phyloP scores from a whole-genome alignment of 2,329 filamentous ascomycete species.

The Fusarium sublunatum region DNA sequence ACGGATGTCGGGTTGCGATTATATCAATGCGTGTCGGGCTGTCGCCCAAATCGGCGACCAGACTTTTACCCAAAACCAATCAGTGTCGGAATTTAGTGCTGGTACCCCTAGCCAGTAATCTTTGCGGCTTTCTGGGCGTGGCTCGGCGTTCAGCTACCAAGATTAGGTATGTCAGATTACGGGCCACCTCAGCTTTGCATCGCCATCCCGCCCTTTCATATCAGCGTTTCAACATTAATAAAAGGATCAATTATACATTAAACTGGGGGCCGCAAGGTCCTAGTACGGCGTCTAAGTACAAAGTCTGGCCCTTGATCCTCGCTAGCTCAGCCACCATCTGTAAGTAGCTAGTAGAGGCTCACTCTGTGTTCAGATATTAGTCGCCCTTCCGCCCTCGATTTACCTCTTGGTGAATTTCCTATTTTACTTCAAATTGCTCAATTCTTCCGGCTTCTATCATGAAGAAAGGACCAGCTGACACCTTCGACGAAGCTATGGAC shows the following conservation, averaged over 20 bases:
- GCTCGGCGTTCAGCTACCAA: neutral
- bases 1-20: too few species aligned
- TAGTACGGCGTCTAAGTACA: too few species aligned
- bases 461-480: conserved; percentile 5
- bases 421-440: neutral
- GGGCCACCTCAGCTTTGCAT: neutral
- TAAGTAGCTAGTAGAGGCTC: neutral
- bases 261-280: neutral
- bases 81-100: too few species aligned
- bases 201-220: neutral
- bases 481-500: conserved; percentile 35
- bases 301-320: too few species aligned
- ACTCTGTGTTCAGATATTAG: neutral
- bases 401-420: neutral
- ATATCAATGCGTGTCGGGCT: too few species aligned
- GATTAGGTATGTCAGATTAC: neutral
- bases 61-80: too few species aligned
- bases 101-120: neutral
- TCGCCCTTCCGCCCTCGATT: neutral
- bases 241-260: neutral
- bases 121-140: neutral
- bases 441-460: conserved; percentile 1
- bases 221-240: neutral
- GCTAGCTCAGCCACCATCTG: neutral
- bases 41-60: too few species aligned